These are phyloP conservation scores for Talaromyces verruculosus DNA, from an alignment of 2,329 filamentous ascomycete genomes.

Conservation along the genomic window DNA sequence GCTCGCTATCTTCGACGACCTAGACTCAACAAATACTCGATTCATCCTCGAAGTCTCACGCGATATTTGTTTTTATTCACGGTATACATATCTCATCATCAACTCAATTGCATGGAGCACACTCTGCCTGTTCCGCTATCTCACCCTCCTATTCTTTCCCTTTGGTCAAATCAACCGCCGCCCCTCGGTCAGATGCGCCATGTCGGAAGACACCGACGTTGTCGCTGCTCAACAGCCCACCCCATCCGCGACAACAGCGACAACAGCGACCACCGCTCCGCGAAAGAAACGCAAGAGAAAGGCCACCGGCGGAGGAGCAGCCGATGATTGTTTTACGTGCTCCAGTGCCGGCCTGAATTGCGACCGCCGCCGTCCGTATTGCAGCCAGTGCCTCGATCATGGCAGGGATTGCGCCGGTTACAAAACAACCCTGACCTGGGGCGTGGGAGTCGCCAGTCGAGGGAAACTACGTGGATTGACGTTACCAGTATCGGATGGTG, in stretches of 20 bases:
- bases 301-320: conserved; percentile 75
- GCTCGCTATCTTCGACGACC: not conserved
- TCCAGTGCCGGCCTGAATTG: conserved; percentile 80
- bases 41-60: not conserved
- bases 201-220: conserved; percentile 20
- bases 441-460: conserved; percentile 89
- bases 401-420: conserved; percentile 94
- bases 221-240: conserved; percentile 23
- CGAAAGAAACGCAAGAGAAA: conserved; percentile 80
- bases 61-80: not conserved
- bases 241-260: conserved; percentile 30
- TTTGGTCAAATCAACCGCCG: not conserved
- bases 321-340: conserved; percentile 94
- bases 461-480: conserved; percentile 91
- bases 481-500: conserved; percentile 59
- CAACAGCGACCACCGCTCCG: conserved; percentile 34
- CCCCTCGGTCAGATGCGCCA: conserved; percentile 18
- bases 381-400: conserved; percentile 87
- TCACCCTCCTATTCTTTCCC: not conserved
- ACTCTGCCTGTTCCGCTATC: not conserved
- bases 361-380: conserved; percentile 89
- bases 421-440: conserved; percentile 96
- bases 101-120: conserved; percentile 6
- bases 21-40: not conserved
- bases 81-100: not conserved